These are phyloP conservation scores for Penicillium pulvis DNA, from an alignment of 495 filamentous ascomycete genomes.

Conservation along the genomic window DNA sequence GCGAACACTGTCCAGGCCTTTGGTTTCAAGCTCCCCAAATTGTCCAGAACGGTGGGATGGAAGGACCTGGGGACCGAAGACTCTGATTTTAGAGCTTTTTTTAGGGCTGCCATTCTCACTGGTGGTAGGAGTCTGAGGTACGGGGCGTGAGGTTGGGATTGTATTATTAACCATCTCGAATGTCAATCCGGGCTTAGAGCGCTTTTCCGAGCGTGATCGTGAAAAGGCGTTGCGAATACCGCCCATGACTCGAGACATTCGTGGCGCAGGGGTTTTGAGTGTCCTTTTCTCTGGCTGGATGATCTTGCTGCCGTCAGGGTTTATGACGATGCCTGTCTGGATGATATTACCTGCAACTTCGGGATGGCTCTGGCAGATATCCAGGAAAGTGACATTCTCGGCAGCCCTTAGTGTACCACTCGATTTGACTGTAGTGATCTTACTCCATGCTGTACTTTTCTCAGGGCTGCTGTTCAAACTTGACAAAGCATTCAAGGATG, in stretches of 20 bases:
- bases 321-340: slow-evolving; percentile 1
- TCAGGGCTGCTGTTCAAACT: neutral
- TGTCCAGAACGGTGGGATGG: neutral
- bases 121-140: neutral
- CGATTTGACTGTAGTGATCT: neutral
- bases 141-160: neutral
- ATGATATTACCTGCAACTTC: neutral
- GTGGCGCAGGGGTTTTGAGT: neutral
- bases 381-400: neutral
- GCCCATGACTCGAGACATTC: neutral
- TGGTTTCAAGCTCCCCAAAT: neutral
- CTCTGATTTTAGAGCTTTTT: neutral
- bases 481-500: neutral
- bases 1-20: neutral
- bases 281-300: too few relatives aligned
- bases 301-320: neutral
- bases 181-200: neutral
- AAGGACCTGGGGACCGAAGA: neutral
- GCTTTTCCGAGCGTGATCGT: neutral
- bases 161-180: neutral
- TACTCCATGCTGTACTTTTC: neutral
- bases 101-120: neutral
- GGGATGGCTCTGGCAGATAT: neutral
- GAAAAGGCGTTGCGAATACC: neutral
- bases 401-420: neutral